A percentile compares a stretch with the other conserved stretches of the same genome.
These are phyloP conservation scores for Smittium mucronatum DNA, from an alignment of 371 early-diverging fungal genomes.

Conservation along the genomic window DNA sequence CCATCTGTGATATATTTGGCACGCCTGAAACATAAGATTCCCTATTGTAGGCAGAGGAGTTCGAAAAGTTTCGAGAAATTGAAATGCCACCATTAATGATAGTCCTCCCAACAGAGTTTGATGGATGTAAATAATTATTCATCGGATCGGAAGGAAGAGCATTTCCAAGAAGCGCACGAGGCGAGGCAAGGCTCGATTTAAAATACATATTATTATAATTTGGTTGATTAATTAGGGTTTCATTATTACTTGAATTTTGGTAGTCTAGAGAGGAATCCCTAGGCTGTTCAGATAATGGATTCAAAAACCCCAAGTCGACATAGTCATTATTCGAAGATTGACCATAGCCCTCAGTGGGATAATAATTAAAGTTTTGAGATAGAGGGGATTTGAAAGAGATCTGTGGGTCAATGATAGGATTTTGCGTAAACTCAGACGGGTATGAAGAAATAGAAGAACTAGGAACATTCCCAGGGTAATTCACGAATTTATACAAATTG, in stretches of 20 bases:
- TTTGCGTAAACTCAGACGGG: too few species aligned
- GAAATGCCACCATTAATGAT: background rate
- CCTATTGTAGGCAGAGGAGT: background rate
- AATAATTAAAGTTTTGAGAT: too few species aligned
- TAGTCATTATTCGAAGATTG: too few species aligned
- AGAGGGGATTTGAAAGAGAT: too few species aligned
- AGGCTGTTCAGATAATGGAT: too few species aligned
- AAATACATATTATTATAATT: background rate
- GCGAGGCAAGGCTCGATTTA: background rate
- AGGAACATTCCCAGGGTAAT: too few species aligned
- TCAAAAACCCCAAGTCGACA: too few species aligned
- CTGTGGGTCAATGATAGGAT: too few species aligned
- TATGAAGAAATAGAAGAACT: too few species aligned
- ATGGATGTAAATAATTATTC: background rate
- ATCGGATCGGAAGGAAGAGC: background rate
- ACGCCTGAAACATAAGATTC: background rate
- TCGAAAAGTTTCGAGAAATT: background rate
- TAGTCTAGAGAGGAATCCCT: background rate
- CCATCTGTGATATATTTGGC: background rate
- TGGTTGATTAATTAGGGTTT: background rate
- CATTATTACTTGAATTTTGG: background rate
- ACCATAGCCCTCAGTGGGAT: too few species aligned
- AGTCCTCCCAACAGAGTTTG: background rate
- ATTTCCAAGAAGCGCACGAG: background rate
- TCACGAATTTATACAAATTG: too few species aligned